Evolutionary conservation across 257 asterid genomes (phyloP).

Genomic region (Coffea canephora): DNA sequence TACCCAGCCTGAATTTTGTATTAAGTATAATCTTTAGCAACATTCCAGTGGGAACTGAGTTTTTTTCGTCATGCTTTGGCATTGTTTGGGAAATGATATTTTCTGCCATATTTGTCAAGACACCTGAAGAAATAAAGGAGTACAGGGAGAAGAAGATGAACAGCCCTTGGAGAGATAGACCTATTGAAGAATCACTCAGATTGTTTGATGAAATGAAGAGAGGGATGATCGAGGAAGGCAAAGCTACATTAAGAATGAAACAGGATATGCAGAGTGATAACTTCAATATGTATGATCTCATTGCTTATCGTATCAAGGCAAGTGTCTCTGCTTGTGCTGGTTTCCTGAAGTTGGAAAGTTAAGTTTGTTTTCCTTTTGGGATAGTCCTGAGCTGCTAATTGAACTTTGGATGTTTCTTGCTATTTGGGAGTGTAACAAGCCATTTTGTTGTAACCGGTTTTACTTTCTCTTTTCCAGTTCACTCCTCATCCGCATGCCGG

Average conservation of each 20-base stretch:
- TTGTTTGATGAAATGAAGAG: conserved; percentile 83
- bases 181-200: conserved; percentile 74
- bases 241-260: conserved; percentile 93
- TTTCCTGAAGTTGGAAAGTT: conserved; percentile 2
- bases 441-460: conserved; percentile 20
- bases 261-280: conserved; percentile 99
- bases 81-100: not conserved
- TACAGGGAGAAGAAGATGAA: conserved; percentile 84
- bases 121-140: conserved; percentile 91
- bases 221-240: conserved; percentile 83
- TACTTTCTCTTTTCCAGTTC: conserved; percentile 49
- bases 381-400: not conserved
- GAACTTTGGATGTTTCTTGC: not conserved
- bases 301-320: conserved; percentile 96
- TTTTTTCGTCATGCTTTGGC: not conserved
- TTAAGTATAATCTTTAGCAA: not conserved
- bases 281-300: conserved; percentile 87
- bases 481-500: conserved; percentile 99
- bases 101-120: conserved; percentile 34
- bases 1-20: not conserved
- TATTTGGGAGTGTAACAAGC: not conserved
- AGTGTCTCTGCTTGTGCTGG: conserved; percentile 18
- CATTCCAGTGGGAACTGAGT: not conserved
- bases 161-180: conserved; percentile 96
- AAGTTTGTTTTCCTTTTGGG: not conserved